These are phyloP conservation scores for Aspergillus sp. DNA, from an alignment of 2,329 filamentous ascomycete species.

Conservation along the genomic window DNA sequence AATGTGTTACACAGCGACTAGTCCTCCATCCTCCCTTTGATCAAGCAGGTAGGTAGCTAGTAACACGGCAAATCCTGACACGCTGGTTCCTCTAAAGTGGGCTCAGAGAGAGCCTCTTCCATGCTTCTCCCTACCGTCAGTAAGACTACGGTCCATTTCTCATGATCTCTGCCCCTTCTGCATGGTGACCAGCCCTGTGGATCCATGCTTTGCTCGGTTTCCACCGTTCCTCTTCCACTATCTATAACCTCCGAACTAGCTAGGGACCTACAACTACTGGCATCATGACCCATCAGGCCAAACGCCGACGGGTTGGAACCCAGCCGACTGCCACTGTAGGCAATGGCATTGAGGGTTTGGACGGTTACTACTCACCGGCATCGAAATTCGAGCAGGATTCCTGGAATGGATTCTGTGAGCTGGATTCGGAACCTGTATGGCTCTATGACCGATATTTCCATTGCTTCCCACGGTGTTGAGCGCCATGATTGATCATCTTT, in stretches of 20 bases:
- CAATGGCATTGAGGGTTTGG: constrained; percentile 10
- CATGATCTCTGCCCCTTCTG: neutral
- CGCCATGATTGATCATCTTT: neutral
- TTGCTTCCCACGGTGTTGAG: neutral
- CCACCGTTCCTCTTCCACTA: neutral
- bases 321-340: constrained; percentile 20
- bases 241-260: neutral
- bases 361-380: constrained; percentile 31
- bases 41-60: too few relatives aligned
- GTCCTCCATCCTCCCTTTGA: too few relatives aligned
- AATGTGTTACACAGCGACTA: too few relatives aligned
- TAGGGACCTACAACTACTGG: neutral
- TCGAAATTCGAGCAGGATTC: constrained; percentile 41
- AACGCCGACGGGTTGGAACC: constrained; percentile 31
- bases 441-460: constrained; percentile 2
- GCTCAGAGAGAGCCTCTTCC: too few relatives aligned
- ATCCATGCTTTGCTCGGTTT: neutral
- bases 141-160: too few relatives aligned
- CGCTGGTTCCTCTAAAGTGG: too few relatives aligned
- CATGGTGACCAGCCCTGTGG: neutral
- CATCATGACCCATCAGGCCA: constrained; percentile 33
- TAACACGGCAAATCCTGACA: too few relatives aligned
- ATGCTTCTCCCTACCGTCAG: too few relatives aligned
- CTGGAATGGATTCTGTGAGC: constrained; percentile 60
- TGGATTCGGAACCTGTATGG: constrained; percentile 84